A percentile compares a stretch with the other conserved stretches of the same genome.
phyloP scores from a whole-genome alignment of 257 asterid genomes.

The Gentiana dahurica region DNA sequence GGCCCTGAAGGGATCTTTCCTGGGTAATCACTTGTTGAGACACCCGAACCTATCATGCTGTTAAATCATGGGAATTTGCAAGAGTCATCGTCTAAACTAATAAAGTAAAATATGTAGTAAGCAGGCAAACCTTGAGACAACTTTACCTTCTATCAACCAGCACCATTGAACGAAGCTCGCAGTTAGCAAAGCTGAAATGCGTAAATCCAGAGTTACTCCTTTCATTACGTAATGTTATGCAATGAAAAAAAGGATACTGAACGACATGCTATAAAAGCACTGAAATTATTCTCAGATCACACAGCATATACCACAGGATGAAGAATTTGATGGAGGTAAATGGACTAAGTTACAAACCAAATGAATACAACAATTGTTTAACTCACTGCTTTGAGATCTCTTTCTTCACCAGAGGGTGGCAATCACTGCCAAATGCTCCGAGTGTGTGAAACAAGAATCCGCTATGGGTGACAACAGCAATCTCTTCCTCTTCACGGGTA shows the following conservation, averaged over 20 bases:
- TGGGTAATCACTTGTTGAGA: slow-evolving; percentile 47
- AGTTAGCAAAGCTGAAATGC: slow-evolving; percentile 63
- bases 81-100: slow-evolving; percentile 1
- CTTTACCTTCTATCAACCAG: slow-evolving; percentile 60
- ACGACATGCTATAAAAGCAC: no score
- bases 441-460: slow-evolving; percentile 79
- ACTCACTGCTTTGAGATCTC: slow-evolving; percentile 76
- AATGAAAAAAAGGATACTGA: no score
- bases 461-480: slow-evolving; percentile 84
- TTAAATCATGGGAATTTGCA: slow-evolving; percentile 12
- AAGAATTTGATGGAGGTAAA: no score
- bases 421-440: slow-evolving; percentile 53
- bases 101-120: not conserved
- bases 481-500: slow-evolving; percentile 78
- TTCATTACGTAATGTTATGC: no score
- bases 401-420: slow-evolving; percentile 53
- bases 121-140: not conserved
- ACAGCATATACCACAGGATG: no score
- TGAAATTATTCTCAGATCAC: no score
- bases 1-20: slow-evolving; percentile 62
- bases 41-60: slow-evolving; percentile 48
- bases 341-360: no score
- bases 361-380: not conserved
- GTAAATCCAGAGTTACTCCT: not conserved
- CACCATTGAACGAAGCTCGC: slow-evolving; percentile 90